A percentile compares a stretch with the other conserved stretches of the same genome.
Conservation (phyloP, 176 grass and related monocot species). For the Echinochloa phyllopogon region DNA sequence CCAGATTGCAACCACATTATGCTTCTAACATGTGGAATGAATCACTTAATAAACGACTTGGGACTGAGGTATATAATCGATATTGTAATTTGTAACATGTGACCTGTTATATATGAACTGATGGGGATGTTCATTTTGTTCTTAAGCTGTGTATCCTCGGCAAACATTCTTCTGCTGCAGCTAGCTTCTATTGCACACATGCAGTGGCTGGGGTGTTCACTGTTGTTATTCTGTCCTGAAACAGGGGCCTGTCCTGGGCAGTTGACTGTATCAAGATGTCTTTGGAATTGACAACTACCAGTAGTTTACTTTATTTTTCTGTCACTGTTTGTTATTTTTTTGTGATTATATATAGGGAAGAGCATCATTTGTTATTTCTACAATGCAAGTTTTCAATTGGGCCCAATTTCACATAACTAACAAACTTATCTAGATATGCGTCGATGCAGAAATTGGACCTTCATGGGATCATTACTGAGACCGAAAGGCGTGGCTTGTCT, state of each 20-base stretch:
- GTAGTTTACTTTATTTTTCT: background rate
- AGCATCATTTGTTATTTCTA: background rate
- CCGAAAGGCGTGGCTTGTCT: constrained; percentile 78
- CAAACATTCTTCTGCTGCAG: background rate
- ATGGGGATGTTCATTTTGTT: background rate
- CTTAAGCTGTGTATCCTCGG: background rate
- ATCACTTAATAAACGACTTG: constrained; percentile 96
- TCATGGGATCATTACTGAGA: constrained; percentile 77
- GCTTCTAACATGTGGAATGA: constrained; percentile 99
- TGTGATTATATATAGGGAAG: too few species aligned
- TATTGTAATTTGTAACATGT: background rate
- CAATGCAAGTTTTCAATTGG: background rate
- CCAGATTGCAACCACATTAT: constrained; percentile 88
- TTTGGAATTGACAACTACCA: background rate
- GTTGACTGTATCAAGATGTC: constrained; percentile 3
- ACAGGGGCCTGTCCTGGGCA: background rate
- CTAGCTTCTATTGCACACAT: background rate
- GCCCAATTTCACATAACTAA: background rate
- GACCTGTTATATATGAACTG: background rate
- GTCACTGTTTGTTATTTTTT: background rate
- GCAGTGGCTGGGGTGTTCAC: background rate
- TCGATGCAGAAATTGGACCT: constrained; percentile 79
- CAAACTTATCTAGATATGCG: constrained; percentile 11
- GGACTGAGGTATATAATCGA: constrained; percentile 71
- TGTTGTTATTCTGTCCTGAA: constrained; percentile 6